Evolutionary conservation across 2,329 filamentous ascomycete species (phyloP), one percentile per base, ranked within the genome.

Genomic region (Alternaria ventricosa): DNA sequence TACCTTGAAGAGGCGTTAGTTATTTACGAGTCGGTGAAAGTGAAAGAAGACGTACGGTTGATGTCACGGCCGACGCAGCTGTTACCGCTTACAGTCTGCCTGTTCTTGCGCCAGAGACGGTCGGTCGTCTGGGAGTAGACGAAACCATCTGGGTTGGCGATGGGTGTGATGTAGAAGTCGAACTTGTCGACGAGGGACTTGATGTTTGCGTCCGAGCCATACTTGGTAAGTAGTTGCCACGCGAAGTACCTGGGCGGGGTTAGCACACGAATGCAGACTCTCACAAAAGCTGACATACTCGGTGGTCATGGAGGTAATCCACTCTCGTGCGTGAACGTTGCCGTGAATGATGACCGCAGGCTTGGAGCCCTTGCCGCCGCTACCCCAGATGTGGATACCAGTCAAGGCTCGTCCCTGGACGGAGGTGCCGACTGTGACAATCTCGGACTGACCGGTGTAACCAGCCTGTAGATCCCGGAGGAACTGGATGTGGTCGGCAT

Each of bases 81-180:
- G 64, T 65, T 75, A 20, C 71, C 67, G 55, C 69, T 72, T 12
- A 76, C 71, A 13, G 72, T 74, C 60, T 79, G 76, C 33, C 79
- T 74, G 68, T 80, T 80, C 71, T 80, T 80, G 62, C 79, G 75
- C 79, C 79, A 80, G 36, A 80, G 72, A 58, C 79, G 78, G 58
- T 80, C 77, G n/a, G 65, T 79, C 9, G 77, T 80, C 46, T 80
- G 79, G 11, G 71, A 65, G 70, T 80, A 80, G 47, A 76, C 72
- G 61, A 80, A 80, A n/a, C 78, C 76, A 61, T 69, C 66, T 13
- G 66, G 66, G 57, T 72, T 70, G 41, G 66, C 67, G 13, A 71
- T 68, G 33, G 67, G 68, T 28, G 70, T 74, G 63, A 73, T 78
- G 62, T 79, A 78, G 57, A 76, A 78, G 56, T 79, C 77, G 53